These are phyloP conservation scores for Stereocaulon alpinum DNA, from an alignment of 495 filamentous ascomycete species.

Conservation along the genomic window DNA sequence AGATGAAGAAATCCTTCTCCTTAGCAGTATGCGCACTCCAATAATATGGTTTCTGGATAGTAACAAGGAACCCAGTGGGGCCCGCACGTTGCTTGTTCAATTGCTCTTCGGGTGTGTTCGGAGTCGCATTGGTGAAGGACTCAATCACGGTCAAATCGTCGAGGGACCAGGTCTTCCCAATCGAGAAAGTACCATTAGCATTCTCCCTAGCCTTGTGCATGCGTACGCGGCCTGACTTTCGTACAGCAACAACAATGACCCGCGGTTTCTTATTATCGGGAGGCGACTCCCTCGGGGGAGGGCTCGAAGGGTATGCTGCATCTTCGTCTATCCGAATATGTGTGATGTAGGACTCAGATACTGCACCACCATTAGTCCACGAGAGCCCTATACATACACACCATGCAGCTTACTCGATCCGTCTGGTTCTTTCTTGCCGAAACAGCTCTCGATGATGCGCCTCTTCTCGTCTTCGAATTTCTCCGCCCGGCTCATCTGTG, in stretches of 20 bases:
- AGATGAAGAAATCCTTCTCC: slow-evolving; percentile 97
- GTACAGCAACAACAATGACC: slow-evolving; percentile 83
- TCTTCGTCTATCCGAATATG: slow-evolving; percentile 87
- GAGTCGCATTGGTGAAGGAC: slow-evolving; percentile 53
- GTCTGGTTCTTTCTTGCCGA: slow-evolving; percentile 74
- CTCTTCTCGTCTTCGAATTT: slow-evolving; percentile 92
- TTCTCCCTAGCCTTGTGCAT: slow-evolving; percentile 97
- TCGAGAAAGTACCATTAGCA: slow-evolving; percentile 83
- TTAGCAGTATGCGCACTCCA: slow-evolving; percentile 87
- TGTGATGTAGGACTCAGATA: slow-evolving; percentile 92
- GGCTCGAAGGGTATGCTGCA: slow-evolving; percentile 69
- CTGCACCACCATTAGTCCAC: slow-evolving; percentile 32
- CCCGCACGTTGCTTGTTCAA: slow-evolving; percentile 68
- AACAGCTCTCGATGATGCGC: slow-evolving; percentile 86
- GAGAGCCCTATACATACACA: not conserved
- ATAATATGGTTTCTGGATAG: slow-evolving; percentile 87
- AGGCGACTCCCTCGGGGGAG: slow-evolving; percentile 62
- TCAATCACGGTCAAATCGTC: slow-evolving; percentile 76
- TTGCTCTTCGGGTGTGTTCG: slow-evolving; percentile 45
- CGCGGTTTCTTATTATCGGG: slow-evolving; percentile 74
- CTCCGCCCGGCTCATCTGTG: slow-evolving; percentile 60
- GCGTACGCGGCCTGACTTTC: slow-evolving; percentile 82
- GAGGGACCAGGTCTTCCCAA: slow-evolving; percentile 94
- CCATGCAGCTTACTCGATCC: slow-evolving; percentile 47
- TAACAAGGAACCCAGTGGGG: slow-evolving; percentile 77